Percentiles rank a stretch among this genome's conserved stretches.
Conservation (phyloP, 441 rosid species). For the Adansonia madagascariensis region DNA sequence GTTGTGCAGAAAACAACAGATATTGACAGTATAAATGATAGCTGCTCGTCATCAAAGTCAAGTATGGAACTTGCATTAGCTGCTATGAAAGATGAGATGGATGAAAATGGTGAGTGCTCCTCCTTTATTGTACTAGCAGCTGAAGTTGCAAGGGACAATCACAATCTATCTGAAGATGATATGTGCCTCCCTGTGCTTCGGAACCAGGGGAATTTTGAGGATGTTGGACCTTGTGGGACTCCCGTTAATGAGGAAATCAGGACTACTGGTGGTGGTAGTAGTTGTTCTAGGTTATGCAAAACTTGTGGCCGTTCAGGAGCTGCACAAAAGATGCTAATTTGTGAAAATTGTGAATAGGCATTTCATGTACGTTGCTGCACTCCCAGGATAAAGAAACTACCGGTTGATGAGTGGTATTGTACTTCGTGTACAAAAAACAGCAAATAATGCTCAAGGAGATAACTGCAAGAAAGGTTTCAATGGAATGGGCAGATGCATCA, state of each 20-base stretch:
- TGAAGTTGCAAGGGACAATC: constrained; percentile 41
- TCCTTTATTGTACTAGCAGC: constrained; percentile 56
- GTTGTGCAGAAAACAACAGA: constrained; percentile 42
- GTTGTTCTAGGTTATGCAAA: constrained; percentile 58
- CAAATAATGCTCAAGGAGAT: constrained; percentile 41
- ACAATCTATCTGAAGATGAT: constrained; percentile 42
- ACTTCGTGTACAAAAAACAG: constrained; percentile 65
- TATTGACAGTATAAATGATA: constrained; percentile 64
- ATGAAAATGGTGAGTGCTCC: constrained; percentile 62
- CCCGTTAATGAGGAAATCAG: constrained; percentile 35
- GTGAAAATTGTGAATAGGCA: constrained; percentile 87
- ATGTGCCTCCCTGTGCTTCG: constrained; percentile 41
- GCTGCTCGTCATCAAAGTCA: constrained; percentile 71
- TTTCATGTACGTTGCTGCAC: constrained; percentile 79
- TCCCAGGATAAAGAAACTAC: constrained; percentile 55
- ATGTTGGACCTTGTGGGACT: constrained; percentile 32
- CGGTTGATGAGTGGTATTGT: constrained; percentile 82
- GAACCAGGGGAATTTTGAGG: constrained; percentile 40
- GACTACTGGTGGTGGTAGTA: constrained; percentile 33
- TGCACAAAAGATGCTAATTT: constrained; percentile 63
- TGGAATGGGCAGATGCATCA: constrained; percentile 43
- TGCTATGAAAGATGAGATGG: constrained; percentile 51
- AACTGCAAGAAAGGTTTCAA: constrained; percentile 38
- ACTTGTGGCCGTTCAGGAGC: constrained; percentile 57
- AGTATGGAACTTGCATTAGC: constrained; percentile 55